Evolutionary conservation across 1,139 yeast species (phyloP), one percentile per base, ranked within the genome.

Genomic region (Sugiyamaella neomexicana): DNA sequence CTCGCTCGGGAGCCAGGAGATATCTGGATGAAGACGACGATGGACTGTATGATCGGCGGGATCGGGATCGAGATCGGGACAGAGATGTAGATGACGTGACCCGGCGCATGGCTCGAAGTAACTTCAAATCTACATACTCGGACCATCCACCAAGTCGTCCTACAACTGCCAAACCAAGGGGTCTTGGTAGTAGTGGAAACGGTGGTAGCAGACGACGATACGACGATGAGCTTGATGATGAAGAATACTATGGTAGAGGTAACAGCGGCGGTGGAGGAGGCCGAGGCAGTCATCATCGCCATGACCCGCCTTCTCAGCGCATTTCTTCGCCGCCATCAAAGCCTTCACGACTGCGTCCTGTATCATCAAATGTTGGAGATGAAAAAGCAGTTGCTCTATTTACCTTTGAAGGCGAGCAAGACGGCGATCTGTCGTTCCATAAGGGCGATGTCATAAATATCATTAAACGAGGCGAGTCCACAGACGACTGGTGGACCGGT

Each of bases 401-500:
- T 72, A 79, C 91, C 2, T 93, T 91, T 69, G 86, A 86, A 56
- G 97, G 96, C 38, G 97, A 91, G 71, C 95, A 93, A 73, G 70
- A 78, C 40, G 98, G 97, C 2, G 99, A 93, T 70, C 78, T 93
- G 64, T 82, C 96, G 9, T 93, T 93, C 77, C 85, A 82, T 62
- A 93, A 93, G 75, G 99, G 99, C 55, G 99, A 93, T 70, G 88
- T 89, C n/a, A 88, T 93, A 64, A 86, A 89, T 44, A 86, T 93
- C 61, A 75, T 88, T 51, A 89, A 90, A 70, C 89, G 86, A 70
- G 82, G 95, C 12, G 90, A 86, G 13, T 86, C 96, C 10, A 81
- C 83, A 50, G 96, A 93, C 69, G 99, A 93, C 69, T 93, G 99
- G 99, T 93, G 99, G 99, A 90, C 97, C 0, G 99, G 99, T 16